These are phyloP conservation scores for Rubus idaeus DNA, from an alignment of 306 rosid genomes.

Conservation along the genomic window DNA sequence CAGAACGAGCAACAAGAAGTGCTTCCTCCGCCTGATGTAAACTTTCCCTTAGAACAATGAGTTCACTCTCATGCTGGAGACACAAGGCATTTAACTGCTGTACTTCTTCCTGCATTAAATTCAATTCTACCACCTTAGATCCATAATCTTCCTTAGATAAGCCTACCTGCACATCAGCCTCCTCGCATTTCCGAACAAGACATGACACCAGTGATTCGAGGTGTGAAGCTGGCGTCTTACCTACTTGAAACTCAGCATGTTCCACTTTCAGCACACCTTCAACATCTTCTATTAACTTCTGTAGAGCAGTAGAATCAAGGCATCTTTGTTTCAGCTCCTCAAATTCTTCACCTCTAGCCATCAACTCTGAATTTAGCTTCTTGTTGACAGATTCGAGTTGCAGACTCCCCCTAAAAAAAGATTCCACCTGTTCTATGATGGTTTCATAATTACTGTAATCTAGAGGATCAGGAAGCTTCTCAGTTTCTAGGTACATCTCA, in stretches of 20 bases:
- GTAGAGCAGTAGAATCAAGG: conserved; percentile 51
- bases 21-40: conserved; percentile 69
- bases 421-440: conserved; percentile 53
- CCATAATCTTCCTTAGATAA: conserved; percentile 49
- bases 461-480: conserved; percentile 53
- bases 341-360: conserved; percentile 50
- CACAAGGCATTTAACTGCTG: conserved; percentile 40
- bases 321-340: conserved; percentile 59
- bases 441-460: conserved; percentile 55
- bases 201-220: conserved; percentile 56
- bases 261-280: conserved; percentile 52
- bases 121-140: conserved; percentile 49
- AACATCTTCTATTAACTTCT: conserved; percentile 59
- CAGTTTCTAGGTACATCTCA: conserved; percentile 39
- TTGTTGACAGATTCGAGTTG: conserved; percentile 56
- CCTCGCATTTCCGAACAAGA: conserved; percentile 69
- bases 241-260: conserved; percentile 32
- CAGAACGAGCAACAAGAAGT: conserved; percentile 48
- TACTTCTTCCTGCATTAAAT: conserved; percentile 56
- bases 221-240: conserved; percentile 47
- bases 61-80: conserved; percentile 73
- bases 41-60: conserved; percentile 69
- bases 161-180: conserved; percentile 54
- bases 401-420: conserved; percentile 44
- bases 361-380: conserved; percentile 63